These are phyloP conservation scores for Cydonia oblonga DNA, from an alignment of 331 rosid genomes.

Conservation along the genomic window DNA sequence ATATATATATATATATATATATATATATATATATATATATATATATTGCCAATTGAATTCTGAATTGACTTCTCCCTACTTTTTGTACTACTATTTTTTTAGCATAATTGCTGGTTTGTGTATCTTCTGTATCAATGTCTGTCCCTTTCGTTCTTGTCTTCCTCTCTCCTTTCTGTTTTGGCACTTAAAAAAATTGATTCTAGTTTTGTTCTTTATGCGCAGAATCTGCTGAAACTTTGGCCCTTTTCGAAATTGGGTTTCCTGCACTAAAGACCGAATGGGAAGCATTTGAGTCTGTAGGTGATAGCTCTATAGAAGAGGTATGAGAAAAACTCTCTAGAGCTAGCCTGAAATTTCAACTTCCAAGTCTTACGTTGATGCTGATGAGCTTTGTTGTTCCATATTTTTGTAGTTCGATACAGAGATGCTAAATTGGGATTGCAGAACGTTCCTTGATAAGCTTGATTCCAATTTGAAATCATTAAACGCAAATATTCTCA, in stretches of 20 bases:
- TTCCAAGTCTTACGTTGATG: not conserved
- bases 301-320: conserved; percentile 42
- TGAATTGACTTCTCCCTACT: not conserved
- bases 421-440: conserved; percentile 58
- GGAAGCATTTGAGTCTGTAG: conserved; percentile 38
- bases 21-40: not conserved
- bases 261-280: conserved; percentile 71
- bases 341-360: not conserved
- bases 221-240: conserved; percentile 30
- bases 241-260: conserved; percentile 37
- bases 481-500: conserved; percentile 40
- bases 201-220: conserved; percentile 6
- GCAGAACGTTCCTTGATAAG: conserved; percentile 42
- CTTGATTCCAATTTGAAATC: conserved; percentile 34
- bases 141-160: not conserved
- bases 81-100: not conserved
- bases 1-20: too few species aligned
- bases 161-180: not conserved
- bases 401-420: conserved; percentile 43
- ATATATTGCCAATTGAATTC: not conserved
- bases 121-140: not conserved
- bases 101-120: not conserved
- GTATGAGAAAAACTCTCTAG: conserved; percentile 19
- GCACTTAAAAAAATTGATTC: not conserved
- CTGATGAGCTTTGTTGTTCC: not conserved